Evolutionary conservation across 2,329 filamentous ascomycete species (phyloP).

Genomic region (Monosporascus sp.): DNA sequence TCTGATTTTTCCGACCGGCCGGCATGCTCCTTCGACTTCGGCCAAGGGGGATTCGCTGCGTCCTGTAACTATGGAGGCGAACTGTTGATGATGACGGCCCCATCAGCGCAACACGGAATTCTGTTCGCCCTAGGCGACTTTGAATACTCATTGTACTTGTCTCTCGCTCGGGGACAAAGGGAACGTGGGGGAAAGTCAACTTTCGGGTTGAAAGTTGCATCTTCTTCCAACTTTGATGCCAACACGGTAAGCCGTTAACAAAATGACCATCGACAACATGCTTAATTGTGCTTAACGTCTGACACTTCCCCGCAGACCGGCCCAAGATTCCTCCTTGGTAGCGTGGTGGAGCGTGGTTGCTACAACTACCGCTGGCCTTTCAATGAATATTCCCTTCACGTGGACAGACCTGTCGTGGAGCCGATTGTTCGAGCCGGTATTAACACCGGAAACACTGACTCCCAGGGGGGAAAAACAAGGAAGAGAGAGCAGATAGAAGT

Average conservation of each 20-base stretch:
- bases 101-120: conserved; percentile 4
- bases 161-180: conserved; percentile 7
- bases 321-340: conserved; percentile 6
- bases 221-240: too few relatives aligned
- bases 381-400: conserved; percentile 3
- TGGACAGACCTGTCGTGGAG: not conserved
- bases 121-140: conserved; percentile 11
- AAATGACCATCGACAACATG: not conserved
- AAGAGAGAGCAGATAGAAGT: not conserved
- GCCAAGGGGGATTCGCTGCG: conserved; percentile 8
- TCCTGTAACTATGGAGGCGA: conserved; percentile 12
- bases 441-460: too few relatives aligned
- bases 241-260: not conserved
- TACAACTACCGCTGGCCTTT: conserved; percentile 10
- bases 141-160: conserved; percentile 6
- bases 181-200: conserved; percentile 4
- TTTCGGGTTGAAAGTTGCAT: conserved; percentile 6
- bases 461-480: too few relatives aligned
- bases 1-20: conserved; percentile 5
- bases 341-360: conserved; percentile 7
- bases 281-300: too few relatives aligned
- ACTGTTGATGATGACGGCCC: conserved; percentile 9
- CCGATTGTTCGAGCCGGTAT: not conserved
- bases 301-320: not conserved
- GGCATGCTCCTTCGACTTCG: conserved; percentile 12